These are phyloP conservation scores for Trichoderma virens DNA, from an alignment of 495 filamentous ascomycete genomes.

Conservation along the genomic window DNA sequence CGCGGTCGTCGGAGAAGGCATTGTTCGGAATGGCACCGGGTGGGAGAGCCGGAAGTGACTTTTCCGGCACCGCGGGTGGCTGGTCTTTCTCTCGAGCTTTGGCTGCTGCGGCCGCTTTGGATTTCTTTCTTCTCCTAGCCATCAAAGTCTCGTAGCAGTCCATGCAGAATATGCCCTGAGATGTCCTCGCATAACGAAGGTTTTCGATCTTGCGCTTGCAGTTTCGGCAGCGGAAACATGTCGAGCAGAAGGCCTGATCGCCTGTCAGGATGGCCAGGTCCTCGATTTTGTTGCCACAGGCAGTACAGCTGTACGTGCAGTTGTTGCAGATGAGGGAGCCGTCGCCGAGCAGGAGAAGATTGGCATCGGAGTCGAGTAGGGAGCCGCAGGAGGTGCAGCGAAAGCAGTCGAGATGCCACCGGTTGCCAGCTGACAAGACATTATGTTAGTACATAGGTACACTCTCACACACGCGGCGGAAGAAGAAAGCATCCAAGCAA, in stretches of 20 bases:
- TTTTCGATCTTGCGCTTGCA: conserved; percentile 99
- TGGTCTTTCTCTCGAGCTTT: conserved; percentile 54
- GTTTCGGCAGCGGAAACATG: conserved; percentile 94
- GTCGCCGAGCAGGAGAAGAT: conserved; percentile 93
- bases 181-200: conserved; percentile 92
- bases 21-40: conserved; percentile 58
- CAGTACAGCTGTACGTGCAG: conserved; percentile 98
- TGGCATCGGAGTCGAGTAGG: conserved; percentile 95
- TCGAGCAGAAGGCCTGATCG: conserved; percentile 97
- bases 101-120: conserved; percentile 53
- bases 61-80: conserved; percentile 70
- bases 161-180: conserved; percentile 99
- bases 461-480: background rate
- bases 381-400: conserved; percentile 94
- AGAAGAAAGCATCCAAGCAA: conserved; percentile 5
- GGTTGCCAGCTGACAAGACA: conserved; percentile 67
- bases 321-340: conserved; percentile 98
- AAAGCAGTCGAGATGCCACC: conserved; percentile 99
- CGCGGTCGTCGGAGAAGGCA: conserved; percentile 55
- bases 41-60: conserved; percentile 87
- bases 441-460: background rate
- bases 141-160: conserved; percentile 98
- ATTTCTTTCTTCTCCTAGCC: conserved; percentile 87
- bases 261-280: conserved; percentile 96
- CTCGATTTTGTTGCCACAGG: conserved; percentile 96